These are phyloP conservation scores for Herpotrichia juniperi DNA, from an alignment of 2,329 filamentous ascomycete species.

Conservation along the genomic window DNA sequence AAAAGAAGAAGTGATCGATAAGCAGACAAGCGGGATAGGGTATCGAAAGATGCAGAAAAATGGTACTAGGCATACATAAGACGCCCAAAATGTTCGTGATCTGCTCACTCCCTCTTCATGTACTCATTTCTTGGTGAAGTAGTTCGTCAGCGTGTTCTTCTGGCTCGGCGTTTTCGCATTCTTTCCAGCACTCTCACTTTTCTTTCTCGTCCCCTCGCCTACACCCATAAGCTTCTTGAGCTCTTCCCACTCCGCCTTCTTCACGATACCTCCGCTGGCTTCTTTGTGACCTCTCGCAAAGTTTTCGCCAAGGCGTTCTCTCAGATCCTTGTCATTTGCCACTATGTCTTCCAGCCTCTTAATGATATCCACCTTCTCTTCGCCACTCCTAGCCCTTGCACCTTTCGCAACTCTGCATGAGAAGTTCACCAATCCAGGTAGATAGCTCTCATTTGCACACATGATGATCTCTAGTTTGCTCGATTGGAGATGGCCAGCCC, in stretches of 20 bases:
- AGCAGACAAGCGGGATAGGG: too few species aligned
- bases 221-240: constrained; percentile 65
- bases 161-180: constrained; percentile 32
- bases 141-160: constrained; percentile 42
- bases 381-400: constrained; percentile 56
- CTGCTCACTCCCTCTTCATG: background rate
- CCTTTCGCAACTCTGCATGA: constrained; percentile 67
- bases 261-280: constrained; percentile 69
- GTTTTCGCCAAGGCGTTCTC: constrained; percentile 63
- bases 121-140: constrained; percentile 23
- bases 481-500: constrained; percentile 66
- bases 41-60: too few species aligned
- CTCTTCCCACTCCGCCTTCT: constrained; percentile 67
- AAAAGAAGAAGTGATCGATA: too few species aligned
- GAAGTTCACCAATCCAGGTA: constrained; percentile 69
- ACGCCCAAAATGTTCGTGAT: too few species aligned
- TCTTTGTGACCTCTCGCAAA: constrained; percentile 73
- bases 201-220: constrained; percentile 58
- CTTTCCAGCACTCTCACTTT: constrained; percentile 42
- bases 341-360: constrained; percentile 61
- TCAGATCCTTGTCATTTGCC: constrained; percentile 37
- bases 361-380: constrained; percentile 67
- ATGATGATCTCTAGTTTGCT: constrained; percentile 67
- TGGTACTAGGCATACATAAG: too few species aligned
- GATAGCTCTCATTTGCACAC: constrained; percentile 70